These are phyloP conservation scores for Trifolium pratense DNA, from an alignment of 306 rosid genomes.

Conservation along the genomic window DNA sequence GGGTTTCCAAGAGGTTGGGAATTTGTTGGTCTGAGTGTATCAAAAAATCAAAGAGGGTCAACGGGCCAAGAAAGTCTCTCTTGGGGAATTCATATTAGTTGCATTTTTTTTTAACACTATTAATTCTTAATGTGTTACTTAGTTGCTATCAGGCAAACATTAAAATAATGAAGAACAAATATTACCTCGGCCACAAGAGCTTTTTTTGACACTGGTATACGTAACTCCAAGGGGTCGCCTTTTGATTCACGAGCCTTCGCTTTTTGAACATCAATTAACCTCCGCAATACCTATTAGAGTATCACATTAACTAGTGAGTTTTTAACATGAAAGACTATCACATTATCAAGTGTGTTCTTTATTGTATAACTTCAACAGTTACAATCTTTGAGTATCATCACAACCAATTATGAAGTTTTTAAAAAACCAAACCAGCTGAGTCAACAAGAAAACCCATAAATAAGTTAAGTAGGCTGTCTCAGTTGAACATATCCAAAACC, in stretches of 20 bases:
- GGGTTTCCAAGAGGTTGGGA: not conserved
- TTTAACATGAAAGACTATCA: conserved; percentile 34
- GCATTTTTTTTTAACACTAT: not conserved
- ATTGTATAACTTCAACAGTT: not conserved
- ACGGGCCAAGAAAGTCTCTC: conserved; percentile 22
- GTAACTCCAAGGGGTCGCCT: conserved; percentile 84
- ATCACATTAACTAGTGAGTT: conserved; percentile 29
- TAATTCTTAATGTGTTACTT: not conserved
- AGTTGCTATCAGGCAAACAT: conserved; percentile 19
- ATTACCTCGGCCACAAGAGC: conserved; percentile 79
- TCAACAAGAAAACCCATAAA: not conserved
- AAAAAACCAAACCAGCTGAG: not conserved
- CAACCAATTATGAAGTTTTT: not conserved
- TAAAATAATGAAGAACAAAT: conserved; percentile 28
- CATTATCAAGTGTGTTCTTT: conserved; percentile 28
- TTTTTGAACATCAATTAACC: conserved; percentile 59
- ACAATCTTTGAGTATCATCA: conserved; percentile 21
- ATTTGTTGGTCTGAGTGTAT: not conserved
- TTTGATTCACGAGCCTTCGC: conserved; percentile 61
- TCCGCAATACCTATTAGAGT: conserved; percentile 68
- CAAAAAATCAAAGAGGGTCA: conserved; percentile 7
- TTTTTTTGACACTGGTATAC: conserved; percentile 61
- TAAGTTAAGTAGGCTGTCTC: not conserved
- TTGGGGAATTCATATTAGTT: conserved; percentile 11
- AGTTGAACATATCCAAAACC: not conserved